phyloP scores from a whole-genome alignment of 2,329 filamentous ascomycete genomes.

The Nakataea oryzae region DNA sequence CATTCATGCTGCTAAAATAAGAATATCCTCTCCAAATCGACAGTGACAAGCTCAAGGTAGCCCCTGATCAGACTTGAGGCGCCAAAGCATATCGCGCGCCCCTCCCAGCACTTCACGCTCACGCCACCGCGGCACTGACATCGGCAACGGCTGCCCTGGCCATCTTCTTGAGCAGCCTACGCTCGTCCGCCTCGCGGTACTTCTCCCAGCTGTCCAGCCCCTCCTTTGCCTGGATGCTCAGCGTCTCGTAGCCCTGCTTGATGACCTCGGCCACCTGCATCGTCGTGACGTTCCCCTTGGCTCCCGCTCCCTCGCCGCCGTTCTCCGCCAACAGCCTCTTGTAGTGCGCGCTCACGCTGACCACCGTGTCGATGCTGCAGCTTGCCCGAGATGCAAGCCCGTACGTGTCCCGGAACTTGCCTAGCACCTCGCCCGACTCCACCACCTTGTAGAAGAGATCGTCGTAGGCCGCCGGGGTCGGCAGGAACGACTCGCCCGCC shows the following conservation, averaged over 20 bases:
- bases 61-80: too few relatives aligned
- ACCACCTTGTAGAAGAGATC: constrained; percentile 98
- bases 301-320: constrained; percentile 30
- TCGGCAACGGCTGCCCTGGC: constrained; percentile 64
- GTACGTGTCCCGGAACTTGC: constrained; percentile 75
- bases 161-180: constrained; percentile 76
- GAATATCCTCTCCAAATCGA: too few relatives aligned
- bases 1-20: too few relatives aligned
- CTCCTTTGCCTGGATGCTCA: constrained; percentile 83
- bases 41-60: not conserved
- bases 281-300: constrained; percentile 63
- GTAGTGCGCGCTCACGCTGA: constrained; percentile 79
- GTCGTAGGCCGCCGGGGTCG: constrained; percentile 79
- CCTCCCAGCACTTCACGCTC: constrained; percentile 3
- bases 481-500: constrained; percentile 81
- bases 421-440: constrained; percentile 74
- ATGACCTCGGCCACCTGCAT: constrained; percentile 83
- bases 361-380: constrained; percentile 73
- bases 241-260: constrained; percentile 89
- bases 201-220: constrained; percentile 77
- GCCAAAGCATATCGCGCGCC: too few relatives aligned
- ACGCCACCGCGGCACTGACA: constrained; percentile 39
- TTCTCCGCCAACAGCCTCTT: constrained; percentile 59
- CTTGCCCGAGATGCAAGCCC: constrained; percentile 43
- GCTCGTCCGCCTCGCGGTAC: constrained; percentile 80